Base-by-base conservation (phyloP, 139 green algal genomes). In the Chlorella sp. region DNA sequence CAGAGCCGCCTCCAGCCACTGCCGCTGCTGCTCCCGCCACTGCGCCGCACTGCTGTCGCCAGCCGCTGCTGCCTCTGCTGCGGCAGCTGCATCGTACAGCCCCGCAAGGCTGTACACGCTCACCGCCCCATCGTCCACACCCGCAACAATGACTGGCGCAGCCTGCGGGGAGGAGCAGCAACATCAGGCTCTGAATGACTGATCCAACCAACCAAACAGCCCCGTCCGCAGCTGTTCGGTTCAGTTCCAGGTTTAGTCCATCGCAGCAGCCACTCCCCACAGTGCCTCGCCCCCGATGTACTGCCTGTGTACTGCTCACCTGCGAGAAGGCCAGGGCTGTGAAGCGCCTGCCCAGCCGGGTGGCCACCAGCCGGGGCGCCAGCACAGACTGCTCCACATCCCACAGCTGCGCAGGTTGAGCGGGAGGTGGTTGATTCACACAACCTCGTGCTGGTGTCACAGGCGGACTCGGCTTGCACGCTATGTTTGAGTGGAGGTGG, bases 361-460 rank as follows among this genome's bases (percentile, higher is more conserved):
- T 74, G 16, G 56, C 70, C 14, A 13, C 19, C 2, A 32, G 32
- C 28, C 54, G 86, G 1, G 94, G 94, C 79, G 94, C 95, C 54
- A 97, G 82, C 36, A 93, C 94, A 32, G 91, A 95, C 9, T 88
- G 83, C 28, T 89, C 86, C 70, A 97, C 86, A 82, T 97, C 94
- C 94, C 94, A 97, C 24, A 97, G 78, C 90, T 97, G 88, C 51
- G 51, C 51, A 60, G 16, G 51, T 60, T n/a, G n/a, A 24, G 51
- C 14, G 16, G 51, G 51, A 60, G 51, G 24, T 60, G 51, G n/a
- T n/a, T n/a, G n/a, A n/a, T n/a, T n/a, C n/a, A n/a, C n/a, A n/a
- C n/a, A n/a, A n/a, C n/a, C n/a, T n/a, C n/a, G n/a, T n/a, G n/a
- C n/a, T n/a, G n/a, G 46, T 54, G 46, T 11, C 46, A 54, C 46